Evolutionary conservation across 805 yeast genomes (phyloP), one percentile per base, ranked within the genome.

Genomic region (Saccharomycopsis sp.): DNA sequence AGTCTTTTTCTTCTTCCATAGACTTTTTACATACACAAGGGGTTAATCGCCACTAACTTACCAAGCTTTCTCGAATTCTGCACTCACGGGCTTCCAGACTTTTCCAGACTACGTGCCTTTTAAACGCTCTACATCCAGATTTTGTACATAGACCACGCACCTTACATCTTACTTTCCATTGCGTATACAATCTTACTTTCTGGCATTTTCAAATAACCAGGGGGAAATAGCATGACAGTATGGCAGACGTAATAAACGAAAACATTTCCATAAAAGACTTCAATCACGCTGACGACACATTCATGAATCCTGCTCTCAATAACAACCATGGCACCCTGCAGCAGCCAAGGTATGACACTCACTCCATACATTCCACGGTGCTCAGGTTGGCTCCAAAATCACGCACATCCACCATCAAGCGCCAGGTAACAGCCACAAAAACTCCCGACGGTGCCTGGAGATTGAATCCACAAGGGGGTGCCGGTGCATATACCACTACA

Each of bases 361-460:
- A 46, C 21, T 21, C 51, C 18, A 51, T 56, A 12, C 55, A 56
- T 24, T 52, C 55, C 5, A 51, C 50, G 12, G 58, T 48, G 4
- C 50, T 57, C 23, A 53, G 55, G 21, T 24, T 57, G 9, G 60
- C 60, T 2, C 58, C 58, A 20, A 54, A 53, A 34, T 56, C 58
- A 14, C 44, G 52, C 15, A 29, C 55, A 8, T 52, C 55, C 23
- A 56, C 58, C 16, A 56, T 56, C 15, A 55, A 55, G 47, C 29
- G 40, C n/a, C 48, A 44, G 48, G 48, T 44, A 44, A 18, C 48
- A 12, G 24, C 56, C 20, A 16, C 41, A 14, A 44, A 40, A 18
- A 53, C 56, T n/a, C 15, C 56, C 29, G 56, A 53, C 29, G 56
- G 56, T 14, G 56, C 56, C 9, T 53, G 37, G 24, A 44, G 56